phyloP scores from a whole-genome alignment of 345 rosid genomes.

The Punica granatum region DNA sequence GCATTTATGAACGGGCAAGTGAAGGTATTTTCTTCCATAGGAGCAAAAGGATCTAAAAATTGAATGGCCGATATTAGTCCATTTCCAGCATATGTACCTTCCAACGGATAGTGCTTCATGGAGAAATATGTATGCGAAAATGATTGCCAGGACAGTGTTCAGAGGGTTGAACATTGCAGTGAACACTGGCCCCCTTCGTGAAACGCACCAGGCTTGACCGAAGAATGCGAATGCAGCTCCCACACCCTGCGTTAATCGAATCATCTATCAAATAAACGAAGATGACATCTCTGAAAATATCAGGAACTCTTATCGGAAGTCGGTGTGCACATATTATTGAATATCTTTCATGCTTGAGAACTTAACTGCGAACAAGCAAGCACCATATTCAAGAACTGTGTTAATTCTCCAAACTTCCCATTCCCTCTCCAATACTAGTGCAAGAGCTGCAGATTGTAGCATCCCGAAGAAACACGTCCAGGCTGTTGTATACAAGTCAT shows the following conservation, averaged over 20 bases:
- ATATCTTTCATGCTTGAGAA: background rate
- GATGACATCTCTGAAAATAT: too few species aligned
- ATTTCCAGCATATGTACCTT: too few species aligned
- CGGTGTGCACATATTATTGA: too few species aligned
- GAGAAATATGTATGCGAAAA: slow-evolving; percentile 40
- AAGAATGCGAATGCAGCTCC: slow-evolving; percentile 37
- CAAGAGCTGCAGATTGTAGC: slow-evolving; percentile 39
- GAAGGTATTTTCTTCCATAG: background rate
- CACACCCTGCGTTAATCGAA: slow-evolving; percentile 28
- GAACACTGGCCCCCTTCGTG: too few species aligned
- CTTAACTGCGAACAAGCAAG: slow-evolving; percentile 39
- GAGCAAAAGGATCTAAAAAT: background rate
- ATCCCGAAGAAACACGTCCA: slow-evolving; percentile 64
- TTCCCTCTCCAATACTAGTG: slow-evolving; percentile 40
- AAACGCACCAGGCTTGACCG: slow-evolving; percentile 69
- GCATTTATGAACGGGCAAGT: too few species aligned
- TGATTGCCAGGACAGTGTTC: too few species aligned
- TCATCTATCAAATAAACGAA: background rate
- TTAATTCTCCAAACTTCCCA: slow-evolving; percentile 39
- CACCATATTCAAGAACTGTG: slow-evolving; percentile 35
- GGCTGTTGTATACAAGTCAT: slow-evolving; percentile 49
- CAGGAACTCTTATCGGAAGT: too few species aligned
- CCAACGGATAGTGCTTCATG: slow-evolving; percentile 45
- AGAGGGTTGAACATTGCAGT: slow-evolving; percentile 58
- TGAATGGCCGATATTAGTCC: background rate